Base-by-base conservation (phyloP, 805 yeast species). In the Candida pini region DNA sequence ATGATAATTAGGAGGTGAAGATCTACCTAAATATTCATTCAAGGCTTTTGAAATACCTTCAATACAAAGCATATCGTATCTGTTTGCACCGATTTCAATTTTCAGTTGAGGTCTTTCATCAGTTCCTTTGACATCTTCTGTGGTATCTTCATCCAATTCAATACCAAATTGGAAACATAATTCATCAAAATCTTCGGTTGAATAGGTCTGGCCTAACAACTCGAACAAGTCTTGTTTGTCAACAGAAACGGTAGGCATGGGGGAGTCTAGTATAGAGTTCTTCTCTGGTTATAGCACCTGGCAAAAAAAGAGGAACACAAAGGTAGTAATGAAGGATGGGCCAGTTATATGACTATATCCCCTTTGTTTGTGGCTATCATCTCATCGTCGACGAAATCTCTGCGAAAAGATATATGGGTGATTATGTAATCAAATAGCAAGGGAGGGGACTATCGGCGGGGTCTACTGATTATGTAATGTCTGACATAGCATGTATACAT, bases 41-140 rank as follows among this genome's bases (percentile, higher is more conserved):
- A 92, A 69, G 1, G 97, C 90, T 56, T 87, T 94, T 1, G 97
- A 88, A 62, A 92, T 88, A 56, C 99, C 99, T 65, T 92, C 99
- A 50, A 88, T 83, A 69, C 98, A 94, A 47, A 92, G 77, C 89
- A 92, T 78, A 61, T 92, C 99, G 57, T 92, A 94, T 71, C 99
- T 83, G 67, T 92, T 92, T 43, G 99, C 99, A 39, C 96, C 97
- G 45, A 94, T 80, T 62, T 92, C 99, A 54, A 92, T 87, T 66
- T 92, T 92, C 53, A 86, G 73, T 63, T 90, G 94, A n/a, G 99
- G 97, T 61, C 96, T 81, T 63, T 86, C 95, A 45, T 77, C 84
- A n/a, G 70, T 68, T 58, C 72, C 76, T 40, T 58, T 63, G 46
- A 82, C 80, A 31, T 74, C 79, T 24, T 82, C 86, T 28, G 95